phyloP scores from a whole-genome alignment of 495 filamentous ascomycete species.

The Penicillium lividum region DNA sequence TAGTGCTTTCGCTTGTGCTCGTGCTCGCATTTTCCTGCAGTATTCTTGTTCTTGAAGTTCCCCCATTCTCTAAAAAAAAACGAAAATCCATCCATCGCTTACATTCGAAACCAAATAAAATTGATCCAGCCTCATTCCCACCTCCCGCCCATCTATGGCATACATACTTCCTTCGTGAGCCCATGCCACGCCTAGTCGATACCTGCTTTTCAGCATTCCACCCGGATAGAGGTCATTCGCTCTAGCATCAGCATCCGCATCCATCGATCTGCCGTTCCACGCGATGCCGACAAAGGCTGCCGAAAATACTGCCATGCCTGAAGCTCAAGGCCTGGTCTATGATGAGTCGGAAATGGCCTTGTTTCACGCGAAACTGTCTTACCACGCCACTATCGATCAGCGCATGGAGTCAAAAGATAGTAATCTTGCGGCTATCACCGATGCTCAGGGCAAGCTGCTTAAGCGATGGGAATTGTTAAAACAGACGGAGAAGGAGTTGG shows the following conservation, averaged over 20 bases:
- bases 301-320: conserved; percentile 34
- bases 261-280: neutral
- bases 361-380: conserved; percentile 43
- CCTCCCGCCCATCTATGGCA: neutral
- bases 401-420: conserved; percentile 37
- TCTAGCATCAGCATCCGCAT: neutral
- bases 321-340: conserved; percentile 42
- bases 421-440: conserved; percentile 41
- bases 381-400: conserved; percentile 42
- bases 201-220: conserved; percentile 2
- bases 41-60: neutral
- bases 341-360: conserved; percentile 48
- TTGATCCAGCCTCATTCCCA: neutral
- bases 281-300: conserved; percentile 32
- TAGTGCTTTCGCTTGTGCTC: neutral
- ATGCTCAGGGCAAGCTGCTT: conserved; percentile 39
- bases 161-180: conserved; percentile 6
- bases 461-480: conserved; percentile 44
- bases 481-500: conserved; percentile 39
- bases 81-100: neutral
- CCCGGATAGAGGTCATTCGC: neutral
- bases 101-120: neutral
- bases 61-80: too few relatives aligned
- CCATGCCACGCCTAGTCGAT: conserved; percentile 1
- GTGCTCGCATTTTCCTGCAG: neutral